Base-by-base conservation (phyloP, 768 basidiomycete species). In the Plicaturopsis crispa region DNA sequence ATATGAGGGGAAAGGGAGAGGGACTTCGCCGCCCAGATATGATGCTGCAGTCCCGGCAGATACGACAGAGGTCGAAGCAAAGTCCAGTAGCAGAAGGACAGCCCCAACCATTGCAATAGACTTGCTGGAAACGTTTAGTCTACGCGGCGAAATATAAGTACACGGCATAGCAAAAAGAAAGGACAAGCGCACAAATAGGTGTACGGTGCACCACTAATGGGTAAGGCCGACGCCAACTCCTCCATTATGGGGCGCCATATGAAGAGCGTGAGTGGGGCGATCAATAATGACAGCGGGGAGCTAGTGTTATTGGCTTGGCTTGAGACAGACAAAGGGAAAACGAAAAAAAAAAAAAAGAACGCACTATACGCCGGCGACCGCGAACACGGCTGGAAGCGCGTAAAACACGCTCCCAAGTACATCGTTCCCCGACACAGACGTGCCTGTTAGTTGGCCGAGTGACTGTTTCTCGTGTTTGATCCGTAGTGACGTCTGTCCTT, bases 171-270 rank as follows among this genome's bases (percentile, higher is more conserved):
- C 40, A 33, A 24, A 28, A 4, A 20, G 20, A 10, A 11, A 10
- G 13, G 24, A 36, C 21, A 11, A 39, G 26, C 73, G 44, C 45
- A 80, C 78, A 82, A 58, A 50, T 82, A 83, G 0, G 75, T 74
- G 50, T 84, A 86, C 4, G 80, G 82, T 6, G 79, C 81, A 1
- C 84, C 84, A 39, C 68, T 75, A 7, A 84, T 67, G 1, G 81
- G 78, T 1, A 86, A 55, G 3, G 83, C 80, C 4, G 78, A 76
- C 0, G 70, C 81, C 6, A 88, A 56, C 50, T 86, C 84, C 45
- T 74, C 69, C 73, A 88, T 77, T 33, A 87, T 69, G 2, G 84
- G 84, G 10, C 80, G 72, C 79, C 81, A 87, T 17, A 86, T 51
- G 47, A 79, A 80, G 3, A 84, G 51, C 1, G 80, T 66, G 21